These are phyloP conservation scores for Tolypocladium ophioglossoides DNA, from an alignment of 2,329 filamentous ascomycete genomes.

Conservation along the genomic window DNA sequence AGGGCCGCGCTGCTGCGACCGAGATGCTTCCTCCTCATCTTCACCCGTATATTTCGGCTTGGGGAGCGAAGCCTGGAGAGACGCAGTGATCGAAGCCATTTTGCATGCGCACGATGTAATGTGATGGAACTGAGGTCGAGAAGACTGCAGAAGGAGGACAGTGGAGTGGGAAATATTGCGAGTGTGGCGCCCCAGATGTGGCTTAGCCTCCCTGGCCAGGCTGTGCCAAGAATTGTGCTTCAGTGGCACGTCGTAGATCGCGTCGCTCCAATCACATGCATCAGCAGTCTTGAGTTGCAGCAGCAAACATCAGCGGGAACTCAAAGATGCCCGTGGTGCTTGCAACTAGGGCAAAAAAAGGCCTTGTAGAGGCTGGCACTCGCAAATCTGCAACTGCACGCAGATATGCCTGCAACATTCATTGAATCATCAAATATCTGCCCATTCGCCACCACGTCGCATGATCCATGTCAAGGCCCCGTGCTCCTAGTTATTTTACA, in stretches of 20 bases:
- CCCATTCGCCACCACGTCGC: not conserved
- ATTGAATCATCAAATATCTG: not conserved
- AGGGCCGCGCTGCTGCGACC: conserved; percentile 66
- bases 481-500: not conserved
- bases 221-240: not conserved
- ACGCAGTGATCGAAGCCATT: conserved; percentile 59
- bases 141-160: not conserved
- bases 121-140: no score
- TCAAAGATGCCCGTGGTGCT: not conserved
- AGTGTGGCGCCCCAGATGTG: conserved; percentile 15
- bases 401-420: not conserved
- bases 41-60: conserved; percentile 88
- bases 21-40: conserved; percentile 66
- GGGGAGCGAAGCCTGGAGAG: conserved; percentile 70
- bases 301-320: not conserved
- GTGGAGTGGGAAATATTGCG: conserved; percentile 19
- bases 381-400: not conserved
- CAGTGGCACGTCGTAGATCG: not conserved
- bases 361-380: not conserved
- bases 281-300: not conserved
- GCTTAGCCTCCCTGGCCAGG: conserved; percentile 14
- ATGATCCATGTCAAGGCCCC: not conserved
- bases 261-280: not conserved
- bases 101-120: conserved; percentile 7
- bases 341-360: not conserved